These are phyloP conservation scores for Serendipita sp. DNA, from an alignment of 768 basidiomycete genomes.

Conservation along the genomic window DNA sequence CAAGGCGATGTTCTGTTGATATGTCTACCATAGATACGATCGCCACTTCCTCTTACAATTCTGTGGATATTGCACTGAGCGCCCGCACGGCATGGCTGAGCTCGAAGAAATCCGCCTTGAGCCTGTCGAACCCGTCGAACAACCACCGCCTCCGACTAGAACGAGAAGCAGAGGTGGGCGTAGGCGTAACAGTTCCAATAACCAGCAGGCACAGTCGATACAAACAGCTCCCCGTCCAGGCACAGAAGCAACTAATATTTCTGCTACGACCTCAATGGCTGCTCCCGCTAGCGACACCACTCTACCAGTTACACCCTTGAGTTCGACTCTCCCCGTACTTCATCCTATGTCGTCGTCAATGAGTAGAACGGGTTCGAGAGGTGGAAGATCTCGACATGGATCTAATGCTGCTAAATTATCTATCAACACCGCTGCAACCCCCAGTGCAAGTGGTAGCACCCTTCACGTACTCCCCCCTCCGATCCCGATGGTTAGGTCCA, in stretches of 20 bases:
- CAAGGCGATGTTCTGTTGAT: not conserved
- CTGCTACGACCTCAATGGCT: not conserved
- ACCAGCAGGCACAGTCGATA: not conserved
- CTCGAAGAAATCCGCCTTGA: not conserved
- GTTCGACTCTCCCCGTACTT: not conserved
- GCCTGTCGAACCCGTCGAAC: not conserved
- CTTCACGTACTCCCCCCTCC: not conserved
- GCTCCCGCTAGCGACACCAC: not conserved
- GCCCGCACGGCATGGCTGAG: constrained; percentile 1
- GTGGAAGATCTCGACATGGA: not conserved
- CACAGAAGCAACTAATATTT: not conserved
- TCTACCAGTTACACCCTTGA: not conserved
- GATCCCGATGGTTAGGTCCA: not conserved
- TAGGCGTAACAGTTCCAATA: not conserved
- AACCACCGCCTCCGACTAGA: not conserved
- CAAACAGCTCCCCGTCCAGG: too few relatives aligned
- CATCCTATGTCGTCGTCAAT: not conserved
- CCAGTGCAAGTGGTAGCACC: not conserved
- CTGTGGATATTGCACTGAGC: not conserved
- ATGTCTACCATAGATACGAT: not conserved
- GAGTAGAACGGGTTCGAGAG: not conserved
- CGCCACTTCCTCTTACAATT: not conserved
- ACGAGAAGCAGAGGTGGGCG: not conserved
- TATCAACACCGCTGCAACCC: not conserved
- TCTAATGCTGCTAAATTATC: not conserved